Evolutionary conservation across 768 basidiomycete species (phyloP).

Genomic region (Hortiboletus flavorubellus): DNA sequence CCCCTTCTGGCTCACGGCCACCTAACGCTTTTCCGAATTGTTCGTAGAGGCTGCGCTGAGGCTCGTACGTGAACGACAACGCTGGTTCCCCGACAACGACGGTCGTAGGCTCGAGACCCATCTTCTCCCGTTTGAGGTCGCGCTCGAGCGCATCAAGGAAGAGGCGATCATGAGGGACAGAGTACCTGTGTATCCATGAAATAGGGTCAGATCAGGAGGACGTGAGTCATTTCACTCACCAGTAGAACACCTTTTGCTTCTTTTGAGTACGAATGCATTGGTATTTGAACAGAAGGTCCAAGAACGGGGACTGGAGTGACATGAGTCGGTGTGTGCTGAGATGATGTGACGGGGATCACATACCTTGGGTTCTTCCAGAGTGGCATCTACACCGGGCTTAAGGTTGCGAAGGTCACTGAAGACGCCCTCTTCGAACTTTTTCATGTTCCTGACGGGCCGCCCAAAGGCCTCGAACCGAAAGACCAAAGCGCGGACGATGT

Average conservation of each 20-base stretch:
- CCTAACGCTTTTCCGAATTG: constrained; percentile 63
- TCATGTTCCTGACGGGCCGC: constrained; percentile 86
- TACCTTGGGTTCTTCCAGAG: constrained; percentile 95
- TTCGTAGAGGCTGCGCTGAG: constrained; percentile 81
- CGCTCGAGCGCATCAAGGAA: constrained; percentile 96
- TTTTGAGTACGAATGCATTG: constrained; percentile 97
- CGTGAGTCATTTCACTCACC: constrained; percentile 47
- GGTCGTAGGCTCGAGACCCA: constrained; percentile 84
- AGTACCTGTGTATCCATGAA: constrained; percentile 60
- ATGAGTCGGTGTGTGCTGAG: not conserved
- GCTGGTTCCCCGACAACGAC: constrained; percentile 76
- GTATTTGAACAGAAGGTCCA: constrained; percentile 93
- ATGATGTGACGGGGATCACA: constrained; percentile 22
- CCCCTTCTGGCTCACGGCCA: constrained; percentile 34
- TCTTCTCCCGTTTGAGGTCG: constrained; percentile 93
- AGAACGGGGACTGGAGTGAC: constrained; percentile 70
- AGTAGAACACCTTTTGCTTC: constrained; percentile 99
- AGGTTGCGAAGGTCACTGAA: constrained; percentile 92
- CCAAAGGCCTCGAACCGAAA: constrained; percentile 94
- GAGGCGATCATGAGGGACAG: constrained; percentile 93
- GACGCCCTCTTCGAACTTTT: constrained; percentile 97
- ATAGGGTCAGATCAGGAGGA: not conserved
- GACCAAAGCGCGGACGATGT: constrained; percentile 92
- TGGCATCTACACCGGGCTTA: constrained; percentile 90
- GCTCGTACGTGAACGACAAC: constrained; percentile 83